Conservation (phyloP, 331 rosid genomes). For the Rhamnella rubrinervis region DNA sequence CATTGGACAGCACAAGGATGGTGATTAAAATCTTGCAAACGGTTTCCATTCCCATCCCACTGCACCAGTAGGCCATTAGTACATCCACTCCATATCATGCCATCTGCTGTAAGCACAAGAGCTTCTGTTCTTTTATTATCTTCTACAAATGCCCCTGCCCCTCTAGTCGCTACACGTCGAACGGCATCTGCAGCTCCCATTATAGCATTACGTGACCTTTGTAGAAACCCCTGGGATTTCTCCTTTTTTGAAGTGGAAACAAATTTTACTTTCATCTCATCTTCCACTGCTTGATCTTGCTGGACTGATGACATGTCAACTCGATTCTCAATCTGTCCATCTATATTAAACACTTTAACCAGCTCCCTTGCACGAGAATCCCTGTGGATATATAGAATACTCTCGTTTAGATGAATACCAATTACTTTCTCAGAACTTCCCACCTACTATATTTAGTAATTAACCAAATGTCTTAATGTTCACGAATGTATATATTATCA, state of each 20-base stretch:
- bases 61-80: constrained; percentile 86
- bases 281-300: constrained; percentile 83
- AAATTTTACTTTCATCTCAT: constrained; percentile 77
- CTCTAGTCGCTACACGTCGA: constrained; percentile 91
- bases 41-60: constrained; percentile 90
- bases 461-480: no score
- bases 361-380: constrained; percentile 93
- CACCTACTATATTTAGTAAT: no score
- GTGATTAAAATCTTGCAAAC: constrained; percentile 72
- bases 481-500: no score
- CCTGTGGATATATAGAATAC: constrained; percentile 40
- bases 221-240: constrained; percentile 83
- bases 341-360: constrained; percentile 80
- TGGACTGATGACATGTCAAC: constrained; percentile 73
- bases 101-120: constrained; percentile 63
- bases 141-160: constrained; percentile 91
- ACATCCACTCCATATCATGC: constrained; percentile 95
- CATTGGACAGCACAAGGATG: constrained; percentile 80
- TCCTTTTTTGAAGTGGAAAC: constrained; percentile 79
- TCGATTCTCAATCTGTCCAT: constrained; percentile 88
- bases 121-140: constrained; percentile 84
- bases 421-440: no score
- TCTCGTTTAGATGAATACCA: background rate
- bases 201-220: constrained; percentile 86
- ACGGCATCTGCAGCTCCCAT: constrained; percentile 99